Evolutionary conservation across 805 yeast species (phyloP).

Genomic region (Zygosaccharomyces siamensis): DNA sequence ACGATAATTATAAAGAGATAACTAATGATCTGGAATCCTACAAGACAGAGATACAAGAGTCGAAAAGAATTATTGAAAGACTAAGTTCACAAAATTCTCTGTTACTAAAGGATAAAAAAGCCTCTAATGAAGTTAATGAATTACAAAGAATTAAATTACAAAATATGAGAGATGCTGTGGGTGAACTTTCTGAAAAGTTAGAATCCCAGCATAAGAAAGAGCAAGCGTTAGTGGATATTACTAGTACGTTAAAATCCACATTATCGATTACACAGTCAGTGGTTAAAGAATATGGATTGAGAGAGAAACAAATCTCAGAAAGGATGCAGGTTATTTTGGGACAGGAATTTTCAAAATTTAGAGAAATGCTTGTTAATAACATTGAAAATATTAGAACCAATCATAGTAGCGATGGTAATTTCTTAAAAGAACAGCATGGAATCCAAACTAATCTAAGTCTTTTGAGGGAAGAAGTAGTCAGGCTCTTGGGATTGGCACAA

Average conservation of each 20-base stretch:
- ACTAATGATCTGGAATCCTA: slow-evolving; percentile 46
- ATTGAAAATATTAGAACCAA: slow-evolving; percentile 15
- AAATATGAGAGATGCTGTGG: slow-evolving; percentile 24
- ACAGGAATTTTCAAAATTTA: slow-evolving; percentile 21
- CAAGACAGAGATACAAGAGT: slow-evolving; percentile 47
- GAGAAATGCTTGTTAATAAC: slow-evolving; percentile 16
- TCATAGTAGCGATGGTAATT: not conserved
- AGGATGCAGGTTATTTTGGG: slow-evolving; percentile 24
- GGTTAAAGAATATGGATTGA: slow-evolving; percentile 19
- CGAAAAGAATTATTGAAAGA: slow-evolving; percentile 39
- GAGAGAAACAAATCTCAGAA: slow-evolving; percentile 19
- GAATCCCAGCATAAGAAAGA: slow-evolving; percentile 29
- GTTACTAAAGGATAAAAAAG: slow-evolving; percentile 29
- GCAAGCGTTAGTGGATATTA: slow-evolving; percentile 22
- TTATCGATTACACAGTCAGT: slow-evolving; percentile 20
- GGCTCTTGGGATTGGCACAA: slow-evolving; percentile 17
- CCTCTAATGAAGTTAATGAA: slow-evolving; percentile 26
- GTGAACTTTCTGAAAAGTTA: slow-evolving; percentile 24
- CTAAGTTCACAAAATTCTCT: slow-evolving; percentile 37
- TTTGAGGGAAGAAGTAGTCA: slow-evolving; percentile 19
- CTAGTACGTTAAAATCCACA: slow-evolving; percentile 20
- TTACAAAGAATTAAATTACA: slow-evolving; percentile 26
- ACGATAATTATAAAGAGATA: slow-evolving; percentile 50
- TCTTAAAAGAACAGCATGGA: slow-evolving; percentile 6
- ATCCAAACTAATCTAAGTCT: slow-evolving; percentile 18